Evolutionary conservation across 2,329 filamentous ascomycete genomes (phyloP).

Genomic region (Xylaria sp.): DNA sequence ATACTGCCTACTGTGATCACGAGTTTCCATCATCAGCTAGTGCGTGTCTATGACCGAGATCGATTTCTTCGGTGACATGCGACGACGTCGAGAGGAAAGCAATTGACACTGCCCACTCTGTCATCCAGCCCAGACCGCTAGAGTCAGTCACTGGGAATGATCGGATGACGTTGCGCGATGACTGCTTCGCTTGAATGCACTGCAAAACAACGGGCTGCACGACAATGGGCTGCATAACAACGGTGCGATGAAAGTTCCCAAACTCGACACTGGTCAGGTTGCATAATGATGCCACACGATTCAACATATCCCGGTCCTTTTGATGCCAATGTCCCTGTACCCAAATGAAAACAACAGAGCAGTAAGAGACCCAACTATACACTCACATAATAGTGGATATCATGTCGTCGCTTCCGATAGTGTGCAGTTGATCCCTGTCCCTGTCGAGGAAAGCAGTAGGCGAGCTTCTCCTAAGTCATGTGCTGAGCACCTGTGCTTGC

Average conservation of each 20-base stretch:
- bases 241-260: neutral
- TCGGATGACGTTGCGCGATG: neutral
- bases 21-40: neutral
- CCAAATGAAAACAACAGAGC: conserved; percentile 1
- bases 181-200: neutral
- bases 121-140: neutral
- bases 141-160: neutral
- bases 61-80: neutral
- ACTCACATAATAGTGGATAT: conserved; percentile 11
- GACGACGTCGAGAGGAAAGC: conserved; percentile 3
- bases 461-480: conserved; percentile 3
- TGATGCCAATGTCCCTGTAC: neutral
- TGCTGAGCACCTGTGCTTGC: conserved; percentile 13
- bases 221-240: neutral
- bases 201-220: neutral
- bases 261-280: neutral
- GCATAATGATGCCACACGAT: neutral
- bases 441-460: conserved; percentile 10
- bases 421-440: conserved; percentile 7
- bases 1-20: neutral
- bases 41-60: neutral
- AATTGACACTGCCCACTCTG: neutral
- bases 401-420: conserved; percentile 7
- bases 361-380: conserved; percentile 1
- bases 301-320: neutral